Evolutionary conservation across 805 yeast species (phyloP).

Genomic region (Yamadazyma tumulicola): DNA sequence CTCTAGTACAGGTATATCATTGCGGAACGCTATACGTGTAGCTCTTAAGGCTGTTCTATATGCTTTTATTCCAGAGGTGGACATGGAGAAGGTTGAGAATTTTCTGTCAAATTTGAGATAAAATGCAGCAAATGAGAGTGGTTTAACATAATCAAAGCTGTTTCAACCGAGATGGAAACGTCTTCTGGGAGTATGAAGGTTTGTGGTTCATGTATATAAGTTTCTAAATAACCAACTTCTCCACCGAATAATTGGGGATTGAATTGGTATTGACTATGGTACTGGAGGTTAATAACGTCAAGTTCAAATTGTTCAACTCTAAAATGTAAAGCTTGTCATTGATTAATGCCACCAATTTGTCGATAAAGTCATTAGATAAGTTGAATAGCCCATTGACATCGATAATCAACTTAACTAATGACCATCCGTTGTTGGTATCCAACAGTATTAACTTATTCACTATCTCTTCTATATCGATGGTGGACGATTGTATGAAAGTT

Average conservation of each 20-base stretch:
- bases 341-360: conserved; percentile 42
- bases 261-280: conserved; percentile 28
- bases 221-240: conserved; percentile 21
- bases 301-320: conserved; percentile 39
- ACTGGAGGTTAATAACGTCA: conserved; percentile 38
- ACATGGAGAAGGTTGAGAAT: too few relatives aligned
- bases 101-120: too few relatives aligned
- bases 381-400: conserved; percentile 74
- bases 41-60: conserved; percentile 69
- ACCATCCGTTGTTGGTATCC: conserved; percentile 54
- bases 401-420: conserved; percentile 58
- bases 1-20: conserved; percentile 44
- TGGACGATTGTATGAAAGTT: not conserved
- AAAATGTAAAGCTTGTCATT: conserved; percentile 44
- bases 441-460: conserved; percentile 30
- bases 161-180: too few relatives aligned
- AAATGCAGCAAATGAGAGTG: too few relatives aligned
- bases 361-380: conserved; percentile 50
- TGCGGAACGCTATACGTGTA: conserved; percentile 54
- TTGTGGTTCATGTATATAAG: not conserved
- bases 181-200: too few relatives aligned
- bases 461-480: conserved; percentile 33
- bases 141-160: too few relatives aligned
- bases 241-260: conserved; percentile 55
- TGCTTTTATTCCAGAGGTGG: conserved; percentile 35